A percentile compares a stretch with the other conserved stretches of the same genome.
Conservation (phyloP, 495 filamentous ascomycete genomes). For the Cercophora newfieldiana region DNA sequence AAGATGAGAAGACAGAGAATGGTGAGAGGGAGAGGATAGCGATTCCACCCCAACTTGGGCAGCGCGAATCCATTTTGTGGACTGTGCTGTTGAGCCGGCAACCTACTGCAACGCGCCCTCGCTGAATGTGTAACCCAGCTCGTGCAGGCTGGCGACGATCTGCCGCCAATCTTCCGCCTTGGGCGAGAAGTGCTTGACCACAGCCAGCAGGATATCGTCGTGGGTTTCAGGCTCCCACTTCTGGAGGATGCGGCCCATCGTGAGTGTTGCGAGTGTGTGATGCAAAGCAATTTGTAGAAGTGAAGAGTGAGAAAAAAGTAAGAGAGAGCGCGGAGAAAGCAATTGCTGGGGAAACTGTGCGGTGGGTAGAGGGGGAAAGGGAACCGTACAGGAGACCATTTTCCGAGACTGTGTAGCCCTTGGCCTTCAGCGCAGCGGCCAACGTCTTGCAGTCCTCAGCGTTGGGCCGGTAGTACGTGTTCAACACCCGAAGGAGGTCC, state of each 20-base stretch:
- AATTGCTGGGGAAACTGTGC: background rate
- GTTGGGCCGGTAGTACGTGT: slow-evolving; percentile 22
- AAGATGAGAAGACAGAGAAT: background rate
- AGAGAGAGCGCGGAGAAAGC: background rate
- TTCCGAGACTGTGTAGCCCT: slow-evolving; percentile 31
- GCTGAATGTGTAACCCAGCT: background rate
- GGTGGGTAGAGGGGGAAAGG: background rate
- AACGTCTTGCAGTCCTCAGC: slow-evolving; percentile 23
- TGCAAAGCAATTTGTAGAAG: background rate
- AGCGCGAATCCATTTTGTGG: background rate
- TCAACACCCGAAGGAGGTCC: slow-evolving; percentile 30
- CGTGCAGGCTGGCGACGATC: background rate
- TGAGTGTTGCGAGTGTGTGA: slow-evolving; percentile 1
- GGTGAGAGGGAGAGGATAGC: background rate
- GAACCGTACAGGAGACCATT: slow-evolving; percentile 34
- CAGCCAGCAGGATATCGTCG: slow-evolving; percentile 28
- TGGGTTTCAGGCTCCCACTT: slow-evolving; percentile 28
- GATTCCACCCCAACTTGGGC: background rate
- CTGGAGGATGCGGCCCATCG: slow-evolving; percentile 19
- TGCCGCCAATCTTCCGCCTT: slow-evolving; percentile 9
- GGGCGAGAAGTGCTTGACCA: slow-evolving; percentile 13
- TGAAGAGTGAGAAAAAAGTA: background rate
- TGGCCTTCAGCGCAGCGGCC: slow-evolving; percentile 15
- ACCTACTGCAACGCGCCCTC: background rate
- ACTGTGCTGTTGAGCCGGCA: background rate